Evolutionary conservation across 2,329 filamentous ascomycete species (phyloP), one percentile per base, ranked within the genome.

Genomic region (Venturia effusa): DNA sequence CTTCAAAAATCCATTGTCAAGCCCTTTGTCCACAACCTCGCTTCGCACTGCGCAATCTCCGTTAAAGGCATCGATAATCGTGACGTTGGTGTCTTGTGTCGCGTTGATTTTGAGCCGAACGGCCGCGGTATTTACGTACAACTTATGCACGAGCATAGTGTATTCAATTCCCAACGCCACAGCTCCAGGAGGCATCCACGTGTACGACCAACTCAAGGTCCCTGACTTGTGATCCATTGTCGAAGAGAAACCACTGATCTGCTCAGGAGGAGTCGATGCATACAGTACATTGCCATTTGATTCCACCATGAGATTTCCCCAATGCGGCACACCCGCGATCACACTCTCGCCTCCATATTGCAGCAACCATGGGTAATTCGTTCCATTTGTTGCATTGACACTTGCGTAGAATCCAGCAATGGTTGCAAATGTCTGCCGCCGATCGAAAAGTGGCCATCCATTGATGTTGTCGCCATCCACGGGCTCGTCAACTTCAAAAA

Each of bases 301-400:
- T 62, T 84, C 79, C 22, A 88, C 76, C 41, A 85, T 72, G 43
- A 88, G 74, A 1, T 83, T 84, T 32, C 80, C 80, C 80, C 86
- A 88, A 70, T 90, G 87, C 7, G 88, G 88, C 19, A 91, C 80
- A 30, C 88, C 88, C 61, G 82, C 83, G 66, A 90, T 88, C 61
- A 88, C 85, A 68, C 83, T 88, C 69, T 91, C 88, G 64, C 83
- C 83, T 7, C 87, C 87, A 73, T 88, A 87, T 67, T 89, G 83
- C 64, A 83, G 79, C 54, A 90, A 72, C 86, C 88, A 89, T 0
- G 80, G 79, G 68, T 87, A 89, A 68, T 89, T 89, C 7, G 82
- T 81, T 0, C 81, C 80, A 55, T 83, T 84, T 3, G 22, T 15
- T 15, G 77, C 80, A 2, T 79, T 77, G 70, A 88, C 84, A 3